Base-by-base conservation (phyloP, 345 rosid genomes). In the Conringia planisiliqua region DNA sequence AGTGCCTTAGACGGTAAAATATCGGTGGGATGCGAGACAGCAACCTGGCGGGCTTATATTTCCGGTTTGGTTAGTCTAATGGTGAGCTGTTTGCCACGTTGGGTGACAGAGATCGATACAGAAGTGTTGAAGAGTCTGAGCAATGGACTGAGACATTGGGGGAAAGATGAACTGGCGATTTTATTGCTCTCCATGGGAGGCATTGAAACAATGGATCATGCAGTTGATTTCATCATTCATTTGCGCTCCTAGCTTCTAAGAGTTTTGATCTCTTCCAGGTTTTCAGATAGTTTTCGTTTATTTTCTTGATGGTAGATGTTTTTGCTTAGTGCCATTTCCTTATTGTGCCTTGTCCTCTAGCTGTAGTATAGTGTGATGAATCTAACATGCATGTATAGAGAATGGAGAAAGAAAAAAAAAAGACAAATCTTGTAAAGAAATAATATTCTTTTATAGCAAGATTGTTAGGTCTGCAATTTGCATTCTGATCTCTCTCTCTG, bases 1-100 rank as follows among this genome's bases (percentile, higher is more conserved):
- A 87, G 91, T 61, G 94, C 82, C 26, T 81, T 92, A 4, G 96
- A 92, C n/a, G 94, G 97, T 63, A 90, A 95, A 79, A 86, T 92
- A 80, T 81, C 91, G 2, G 86, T 95, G 6, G 96, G 99, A 10
- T 89, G 98, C 56, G 86, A 85, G 47, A 74, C 80, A 78, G 86
- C 85, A 5, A 92, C 91, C 11, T 89, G 94, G 88, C 85, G 73
- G n/a, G 90, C 96, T 0, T 95, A 92, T 10, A 82, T 89, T 4
- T 82, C 88, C 0, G 97, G 92, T n/a, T 74, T 90, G 35, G 83
- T 92, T 82, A 83, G 93, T 82, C 80, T 95, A 67, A 77, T 92
- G 88, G 98, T 90, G 7, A 82, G 88, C 32, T 90, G 97, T 82
- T 84, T 92, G 17, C 94, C 97, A 0, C 80, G 51, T 29, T 95